Evolutionary conservation across 148 eudicot genomes (phyloP).

Genomic region (Amaranthus hypochondriacus): DNA sequence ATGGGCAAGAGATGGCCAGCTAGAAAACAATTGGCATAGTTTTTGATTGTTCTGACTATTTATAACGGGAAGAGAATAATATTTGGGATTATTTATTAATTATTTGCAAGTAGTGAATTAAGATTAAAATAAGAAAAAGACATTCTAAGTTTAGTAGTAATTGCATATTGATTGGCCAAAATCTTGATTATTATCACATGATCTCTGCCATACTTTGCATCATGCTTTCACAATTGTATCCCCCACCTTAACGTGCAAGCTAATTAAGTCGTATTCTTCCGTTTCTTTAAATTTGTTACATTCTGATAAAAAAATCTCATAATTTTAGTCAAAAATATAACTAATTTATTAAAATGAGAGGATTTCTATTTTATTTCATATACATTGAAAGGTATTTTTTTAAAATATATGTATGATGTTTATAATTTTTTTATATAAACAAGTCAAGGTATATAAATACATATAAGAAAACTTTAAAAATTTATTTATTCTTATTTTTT

Average conservation of each 20-base stretch:
- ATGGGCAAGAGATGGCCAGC: slow-evolving; percentile 36
- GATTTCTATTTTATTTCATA: slow-evolving; percentile 7
- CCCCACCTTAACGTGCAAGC: slow-evolving; percentile 18
- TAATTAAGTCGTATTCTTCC: neutral
- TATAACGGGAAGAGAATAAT: neutral
- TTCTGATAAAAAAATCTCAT: too few species aligned
- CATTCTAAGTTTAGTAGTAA: slow-evolving; percentile 26
- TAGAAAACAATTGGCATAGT: slow-evolving; percentile 14
- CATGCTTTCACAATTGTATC: slow-evolving; percentile 6
- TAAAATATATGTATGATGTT: neutral
- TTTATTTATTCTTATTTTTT: too few species aligned
- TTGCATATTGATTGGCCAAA: slow-evolving; percentile 19
- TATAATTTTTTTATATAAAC: too few species aligned
- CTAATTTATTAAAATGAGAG: too few species aligned
- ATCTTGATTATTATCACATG: slow-evolving; percentile 21
- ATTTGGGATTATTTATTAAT: neutral
- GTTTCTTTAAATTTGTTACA: too few species aligned
- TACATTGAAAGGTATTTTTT: neutral
- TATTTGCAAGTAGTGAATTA: slow-evolving; percentile 19
- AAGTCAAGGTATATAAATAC: too few species aligned
- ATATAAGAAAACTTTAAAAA: too few species aligned
- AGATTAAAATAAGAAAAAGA: slow-evolving; percentile 7
- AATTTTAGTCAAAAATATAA: too few species aligned
- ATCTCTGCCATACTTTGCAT: neutral
- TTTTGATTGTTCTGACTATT: slow-evolving; percentile 2